Percentiles rank a stretch among this genome's conserved stretches.
phyloP scores from a whole-genome alignment of 2,329 filamentous ascomycete species.

The Phaeophleospora eucalypticola region DNA sequence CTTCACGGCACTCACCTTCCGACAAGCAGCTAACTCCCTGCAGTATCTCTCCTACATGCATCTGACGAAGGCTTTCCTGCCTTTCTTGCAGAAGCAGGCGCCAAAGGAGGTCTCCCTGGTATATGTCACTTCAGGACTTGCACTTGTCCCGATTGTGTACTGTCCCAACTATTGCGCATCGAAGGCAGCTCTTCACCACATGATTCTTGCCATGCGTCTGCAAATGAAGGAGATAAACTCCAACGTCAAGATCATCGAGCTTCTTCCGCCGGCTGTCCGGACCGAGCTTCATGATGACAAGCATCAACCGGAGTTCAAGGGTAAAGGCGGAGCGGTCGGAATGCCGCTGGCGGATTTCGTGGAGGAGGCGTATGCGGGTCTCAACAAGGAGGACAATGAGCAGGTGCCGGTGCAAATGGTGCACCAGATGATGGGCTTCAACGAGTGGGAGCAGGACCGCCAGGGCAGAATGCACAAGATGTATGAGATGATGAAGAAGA shows the following conservation, averaged over 20 bases:
- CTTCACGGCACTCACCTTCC: not conserved
- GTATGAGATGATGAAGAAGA: constrained; percentile 11
- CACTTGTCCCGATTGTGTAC: constrained; percentile 45
- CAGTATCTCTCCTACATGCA: constrained; percentile 46
- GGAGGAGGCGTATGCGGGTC: constrained; percentile 45
- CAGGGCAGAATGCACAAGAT: constrained; percentile 40
- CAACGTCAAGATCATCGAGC: constrained; percentile 52
- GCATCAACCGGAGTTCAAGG: constrained; percentile 47
- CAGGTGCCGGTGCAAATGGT: constrained; percentile 50
- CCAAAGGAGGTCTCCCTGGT: constrained; percentile 40
- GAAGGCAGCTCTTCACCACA: constrained; percentile 55
- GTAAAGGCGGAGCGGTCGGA: constrained; percentile 47
- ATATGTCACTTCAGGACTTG: constrained; percentile 50
- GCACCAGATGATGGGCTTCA: constrained; percentile 42
- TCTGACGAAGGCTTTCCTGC: constrained; percentile 48
- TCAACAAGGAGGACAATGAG: constrained; percentile 45
- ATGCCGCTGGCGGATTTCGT: constrained; percentile 54
- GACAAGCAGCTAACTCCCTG: not conserved
- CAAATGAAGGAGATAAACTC: constrained; percentile 45
- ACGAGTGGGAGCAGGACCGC: constrained; percentile 41
- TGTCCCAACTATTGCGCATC: constrained; percentile 53
- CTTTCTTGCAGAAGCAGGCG: constrained; percentile 45
- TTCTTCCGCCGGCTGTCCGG: constrained; percentile 54
- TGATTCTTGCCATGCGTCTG: constrained; percentile 49
- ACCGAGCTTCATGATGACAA: constrained; percentile 55